These are phyloP conservation scores for Cyclocybe aegerita DNA, from an alignment of 768 basidiomycete genomes.

Conservation along the genomic window DNA sequence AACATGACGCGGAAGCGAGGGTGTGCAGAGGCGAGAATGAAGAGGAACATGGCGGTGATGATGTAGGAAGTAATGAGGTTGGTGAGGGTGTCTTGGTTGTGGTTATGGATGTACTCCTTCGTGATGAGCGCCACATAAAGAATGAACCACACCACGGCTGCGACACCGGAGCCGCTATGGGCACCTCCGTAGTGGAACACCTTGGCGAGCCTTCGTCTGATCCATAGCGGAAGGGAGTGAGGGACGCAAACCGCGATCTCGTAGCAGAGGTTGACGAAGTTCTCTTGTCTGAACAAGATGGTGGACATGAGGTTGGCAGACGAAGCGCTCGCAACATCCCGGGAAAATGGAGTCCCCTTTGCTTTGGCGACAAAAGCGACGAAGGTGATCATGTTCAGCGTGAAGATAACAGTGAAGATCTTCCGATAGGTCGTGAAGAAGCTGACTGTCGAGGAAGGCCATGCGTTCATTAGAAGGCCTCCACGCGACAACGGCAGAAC, in stretches of 20 bases:
- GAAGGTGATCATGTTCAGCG: conserved; percentile 48
- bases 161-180: conserved; percentile 51
- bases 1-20: conserved; percentile 43
- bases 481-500: conserved; percentile 28
- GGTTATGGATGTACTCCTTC: conserved; percentile 28
- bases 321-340: conserved; percentile 37
- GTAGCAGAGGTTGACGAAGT: conserved; percentile 54
- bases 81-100: conserved; percentile 27
- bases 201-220: conserved; percentile 46
- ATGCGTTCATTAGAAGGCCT: conserved; percentile 23
- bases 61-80: conserved; percentile 40
- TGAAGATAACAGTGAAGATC: conserved; percentile 53
- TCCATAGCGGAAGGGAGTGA: conserved; percentile 36
- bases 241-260: conserved; percentile 40
- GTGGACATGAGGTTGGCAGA: conserved; percentile 43
- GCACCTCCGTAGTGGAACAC: conserved; percentile 58
- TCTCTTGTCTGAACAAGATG: conserved; percentile 46
- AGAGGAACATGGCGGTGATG: conserved; percentile 41
- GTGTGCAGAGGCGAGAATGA: conserved; percentile 48
- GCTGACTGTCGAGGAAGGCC: conserved; percentile 12
- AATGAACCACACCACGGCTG: conserved; percentile 53
- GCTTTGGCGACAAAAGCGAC: conserved; percentile 35
- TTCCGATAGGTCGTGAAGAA: conserved; percentile 47
- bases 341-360: conserved; percentile 31
- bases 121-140: conserved; percentile 45